Evolutionary conservation across 2,329 filamentous ascomycete species (phyloP).

Genomic region (Arachnomyces sp.): DNA sequence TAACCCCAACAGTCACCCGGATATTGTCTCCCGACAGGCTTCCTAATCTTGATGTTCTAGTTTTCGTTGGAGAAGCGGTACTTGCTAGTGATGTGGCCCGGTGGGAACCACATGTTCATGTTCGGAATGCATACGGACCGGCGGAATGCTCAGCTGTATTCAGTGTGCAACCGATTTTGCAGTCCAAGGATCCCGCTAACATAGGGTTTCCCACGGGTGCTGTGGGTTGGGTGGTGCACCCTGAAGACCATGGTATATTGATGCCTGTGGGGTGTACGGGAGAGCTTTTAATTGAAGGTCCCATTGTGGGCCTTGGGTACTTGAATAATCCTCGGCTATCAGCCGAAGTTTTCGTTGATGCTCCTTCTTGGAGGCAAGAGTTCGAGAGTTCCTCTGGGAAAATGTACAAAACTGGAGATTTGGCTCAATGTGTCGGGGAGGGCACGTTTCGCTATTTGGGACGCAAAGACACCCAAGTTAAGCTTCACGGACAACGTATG

Average conservation of each 20-base stretch:
- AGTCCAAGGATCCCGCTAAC: conserved; percentile 24
- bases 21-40: conserved; percentile 31
- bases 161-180: conserved; percentile 21
- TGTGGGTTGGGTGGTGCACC: conserved; percentile 31
- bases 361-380: conserved; percentile 14
- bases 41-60: conserved; percentile 28
- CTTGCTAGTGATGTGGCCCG: conserved; percentile 19
- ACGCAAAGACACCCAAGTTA: conserved; percentile 23
- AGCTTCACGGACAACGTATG: conserved; percentile 21
- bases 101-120: conserved; percentile 28
- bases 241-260: conserved; percentile 26
- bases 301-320: conserved; percentile 21
- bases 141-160: conserved; percentile 28
- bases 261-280: conserved; percentile 33
- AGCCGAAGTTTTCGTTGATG: conserved; percentile 16
- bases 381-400: conserved; percentile 1
- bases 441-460: conserved; percentile 17
- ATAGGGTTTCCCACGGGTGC: conserved; percentile 26
- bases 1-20: conserved; percentile 49
- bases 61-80: conserved; percentile 18
- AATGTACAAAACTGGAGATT: conserved; percentile 23
- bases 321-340: conserved; percentile 20
- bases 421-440: conserved; percentile 17
- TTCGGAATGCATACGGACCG: conserved; percentile 35
- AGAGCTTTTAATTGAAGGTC: conserved; percentile 36